A percentile compares a stretch with the other conserved stretches of the same genome.
Evolutionary conservation across 2,329 filamentous ascomycete species (phyloP).

Genomic region (Stachybotrys elegans): DNA sequence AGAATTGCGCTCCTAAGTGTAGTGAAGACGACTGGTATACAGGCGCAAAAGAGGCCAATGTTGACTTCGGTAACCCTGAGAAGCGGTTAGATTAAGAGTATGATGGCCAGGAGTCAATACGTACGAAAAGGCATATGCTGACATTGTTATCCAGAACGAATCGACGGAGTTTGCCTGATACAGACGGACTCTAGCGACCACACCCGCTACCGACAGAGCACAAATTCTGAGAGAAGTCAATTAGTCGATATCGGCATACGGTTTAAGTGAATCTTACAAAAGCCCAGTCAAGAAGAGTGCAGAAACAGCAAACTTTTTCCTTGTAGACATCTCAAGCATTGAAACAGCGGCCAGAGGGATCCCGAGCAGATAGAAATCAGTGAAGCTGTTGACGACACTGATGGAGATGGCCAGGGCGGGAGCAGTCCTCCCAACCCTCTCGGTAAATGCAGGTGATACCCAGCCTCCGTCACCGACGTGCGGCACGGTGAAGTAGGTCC

Average conservation of each 20-base stretch:
- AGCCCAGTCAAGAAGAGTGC: neutral
- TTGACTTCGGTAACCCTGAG: neutral
- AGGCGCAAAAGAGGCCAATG: neutral
- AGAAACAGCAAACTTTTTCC: neutral
- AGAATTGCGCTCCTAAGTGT: neutral
- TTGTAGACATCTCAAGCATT: neutral
- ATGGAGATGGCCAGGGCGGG: neutral
- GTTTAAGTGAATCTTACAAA: neutral
- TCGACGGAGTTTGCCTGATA: neutral
- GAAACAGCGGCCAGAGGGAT: neutral
- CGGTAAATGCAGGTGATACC: neutral
- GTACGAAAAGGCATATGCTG: neutral
- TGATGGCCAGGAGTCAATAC: neutral
- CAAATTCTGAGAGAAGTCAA: neutral
- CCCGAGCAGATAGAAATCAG: neutral
- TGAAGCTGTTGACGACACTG: neutral
- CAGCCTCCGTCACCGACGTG: neutral
- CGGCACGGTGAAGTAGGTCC: neutral
- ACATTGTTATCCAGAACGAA: neutral
- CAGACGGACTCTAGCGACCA: neutral
- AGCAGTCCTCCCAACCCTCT: neutral
- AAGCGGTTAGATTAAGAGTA: neutral
- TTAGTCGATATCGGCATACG: neutral
- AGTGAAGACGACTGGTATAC: neutral
- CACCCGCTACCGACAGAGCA: neutral